Conservation (phyloP, 768 basidiomycete genomes). For the Phallus indusiatus region DNA sequence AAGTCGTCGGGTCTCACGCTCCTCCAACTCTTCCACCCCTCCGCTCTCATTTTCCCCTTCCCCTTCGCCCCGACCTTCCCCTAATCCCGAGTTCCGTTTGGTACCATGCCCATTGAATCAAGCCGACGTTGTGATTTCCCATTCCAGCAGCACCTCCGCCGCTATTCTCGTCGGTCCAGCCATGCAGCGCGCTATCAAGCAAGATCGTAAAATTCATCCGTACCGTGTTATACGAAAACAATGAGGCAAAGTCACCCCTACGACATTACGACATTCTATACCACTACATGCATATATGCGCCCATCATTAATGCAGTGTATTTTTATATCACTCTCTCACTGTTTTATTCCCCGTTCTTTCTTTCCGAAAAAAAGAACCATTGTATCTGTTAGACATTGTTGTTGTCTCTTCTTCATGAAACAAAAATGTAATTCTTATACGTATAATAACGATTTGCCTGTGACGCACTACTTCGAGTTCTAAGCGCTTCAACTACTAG, state of each 20-base stretch:
- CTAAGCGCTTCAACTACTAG: too few relatives aligned
- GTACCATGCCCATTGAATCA: constrained; percentile 1
- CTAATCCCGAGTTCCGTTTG: neutral
- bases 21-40: neutral
- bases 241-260: neutral
- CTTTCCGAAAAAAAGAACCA: too few relatives aligned
- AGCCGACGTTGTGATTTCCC: neutral
- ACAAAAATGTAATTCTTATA: too few relatives aligned
- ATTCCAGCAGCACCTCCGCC: neutral
- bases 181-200: neutral
- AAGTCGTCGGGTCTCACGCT: neutral
- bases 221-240: constrained; percentile 5
- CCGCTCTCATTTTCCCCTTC: constrained; percentile 2
- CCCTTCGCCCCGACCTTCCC: neutral
- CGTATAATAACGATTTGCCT: too few relatives aligned
- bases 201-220: constrained; percentile 7
- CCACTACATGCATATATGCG: too few relatives aligned
- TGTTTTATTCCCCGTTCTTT: too few relatives aligned
- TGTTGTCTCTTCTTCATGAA: too few relatives aligned
- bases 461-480: too few relatives aligned
- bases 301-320: too few relatives aligned
- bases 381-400: too few relatives aligned
- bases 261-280: neutral
- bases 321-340: too few relatives aligned
- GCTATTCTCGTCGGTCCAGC: constrained; percentile 1